Evolutionary conservation across 169 alveolate genomes (phyloP), one percentile per base, ranked within the genome.

Genomic region (Plasmodium gonderi): DNA sequence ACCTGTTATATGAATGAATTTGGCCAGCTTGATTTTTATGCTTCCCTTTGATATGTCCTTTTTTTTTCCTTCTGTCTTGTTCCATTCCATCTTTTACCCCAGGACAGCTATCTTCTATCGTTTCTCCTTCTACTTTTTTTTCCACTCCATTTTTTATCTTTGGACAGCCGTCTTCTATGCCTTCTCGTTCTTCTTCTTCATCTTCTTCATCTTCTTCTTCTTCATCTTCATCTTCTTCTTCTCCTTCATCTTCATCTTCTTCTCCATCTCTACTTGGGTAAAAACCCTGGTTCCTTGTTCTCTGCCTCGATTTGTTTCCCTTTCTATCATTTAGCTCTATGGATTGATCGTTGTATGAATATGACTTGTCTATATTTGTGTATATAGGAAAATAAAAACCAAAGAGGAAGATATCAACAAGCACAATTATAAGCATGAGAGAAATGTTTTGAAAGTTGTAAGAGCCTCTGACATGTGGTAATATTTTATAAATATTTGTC

Each of bases 301-400:
- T 20, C 20, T 65, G 14, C 31, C 47, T 45, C 36, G 42, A 65
- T 79, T 33, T 12, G 0, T 23, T 26, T 23, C 67, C 78, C 9
- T 51, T 40, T 2, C 31, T 12, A 42, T 67, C 11, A 31, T 31
- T 2, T 7, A 81, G 12, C 72, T 47, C 49, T n/a, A 42, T 26
- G 23, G 38, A 11, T 5, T 85, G 64, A 49, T 85, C 68, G 1
- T 14, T 72, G 60, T 60, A 60, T 5, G 83, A 36, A 64, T 74
- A 85, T 3, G 83, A 14, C 11, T 85, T 85, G 14, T 85, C 92
- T 20, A 85, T 85, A 49, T 85, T 85, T 4, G 92, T 85, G 44
- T 85, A 85, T 38, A 85, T 85, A 23, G 92, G 92, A 31, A 85
- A 85, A 44, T 85, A 85, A 38, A 85, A 85, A 20, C 87, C 85